phyloP scores from a whole-genome alignment of 1,284 basidiomycete genomes.

The Ustilago vetiveriae region DNA sequence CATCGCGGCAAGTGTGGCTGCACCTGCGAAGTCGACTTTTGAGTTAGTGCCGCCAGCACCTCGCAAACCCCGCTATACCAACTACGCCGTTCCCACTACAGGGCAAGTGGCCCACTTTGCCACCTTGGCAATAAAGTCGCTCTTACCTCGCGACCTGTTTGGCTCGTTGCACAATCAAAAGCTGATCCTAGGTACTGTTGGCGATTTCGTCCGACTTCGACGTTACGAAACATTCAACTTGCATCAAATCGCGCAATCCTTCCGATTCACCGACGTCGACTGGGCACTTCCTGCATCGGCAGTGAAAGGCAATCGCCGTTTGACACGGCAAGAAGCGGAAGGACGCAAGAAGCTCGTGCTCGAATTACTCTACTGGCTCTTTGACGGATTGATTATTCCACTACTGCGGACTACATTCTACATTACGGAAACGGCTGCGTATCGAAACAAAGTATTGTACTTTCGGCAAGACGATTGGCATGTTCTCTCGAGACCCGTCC shows the following conservation, averaged over 20 bases:
- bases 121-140: constrained; percentile 72
- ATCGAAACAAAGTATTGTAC: constrained; percentile 86
- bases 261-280: constrained; percentile 79
- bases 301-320: constrained; percentile 24
- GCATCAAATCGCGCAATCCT: constrained; percentile 81
- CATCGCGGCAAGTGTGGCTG: background rate
- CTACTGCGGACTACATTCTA: constrained; percentile 92
- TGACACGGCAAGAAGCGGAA: constrained; percentile 75
- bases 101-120: constrained; percentile 71
- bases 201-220: constrained; percentile 77
- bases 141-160: constrained; percentile 82
- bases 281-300: constrained; percentile 75
- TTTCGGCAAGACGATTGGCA: constrained; percentile 94
- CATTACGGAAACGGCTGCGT: constrained; percentile 88
- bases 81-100: constrained; percentile 75
- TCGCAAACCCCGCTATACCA: constrained; percentile 78
- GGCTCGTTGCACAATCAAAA: constrained; percentile 79
- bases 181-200: constrained; percentile 74
- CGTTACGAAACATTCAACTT: constrained; percentile 83
- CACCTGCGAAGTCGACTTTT: background rate
- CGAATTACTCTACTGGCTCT: constrained; percentile 91
- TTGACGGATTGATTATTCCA: constrained; percentile 83
- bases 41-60: constrained; percentile 9
- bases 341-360: constrained; percentile 81
- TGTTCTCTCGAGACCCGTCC: constrained; percentile 79